Evolutionary conservation across 2,329 filamentous ascomycete genomes (phyloP), one percentile per base, ranked within the genome.

Genomic region (Apiospora arundinis): DNA sequence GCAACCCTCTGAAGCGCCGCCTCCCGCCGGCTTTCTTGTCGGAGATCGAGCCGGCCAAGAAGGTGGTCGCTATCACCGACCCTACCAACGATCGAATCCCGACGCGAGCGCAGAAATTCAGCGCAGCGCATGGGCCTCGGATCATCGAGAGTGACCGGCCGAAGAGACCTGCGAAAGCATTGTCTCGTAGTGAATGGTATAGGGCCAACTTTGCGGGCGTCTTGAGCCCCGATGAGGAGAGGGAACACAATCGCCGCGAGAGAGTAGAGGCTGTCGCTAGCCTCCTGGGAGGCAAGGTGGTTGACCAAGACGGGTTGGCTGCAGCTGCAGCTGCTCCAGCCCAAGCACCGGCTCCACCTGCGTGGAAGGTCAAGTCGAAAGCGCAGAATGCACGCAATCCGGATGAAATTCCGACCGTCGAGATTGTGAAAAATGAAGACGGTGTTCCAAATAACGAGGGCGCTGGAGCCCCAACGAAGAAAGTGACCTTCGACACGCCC

Each of bases 11-110:
- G 0, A 70, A 48, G 68, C 78, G 79, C 32, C 78, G 75, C 73
- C 73, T 79, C 63, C 78, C 78, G n/a, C 75, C 72, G 5, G 73
- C 74, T 14, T 78, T 77, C 72, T 69, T 76, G 44, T 42, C 67
- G 4, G 67, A 69, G 4, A 18, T 56, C 28, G 67, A 69, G 23
- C 67, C 67, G 46, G 67, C 32, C 40, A 18, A 28, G 23, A 40
- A 70, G 56, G 66, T 56, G 37, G 37, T 42, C 40, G 44, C 42
- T 25, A 5, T 40, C 23, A 12, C 69, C 42, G 32, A 63, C 21
- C 56, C 56, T 32, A 40, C 37, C 18, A 40, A 63, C 32, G 32
- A 63, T n/a, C n/a, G 21, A 11, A 14, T 4, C 56, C 56, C 56
- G 1, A 9, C 21, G 11, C 32, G 56, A n/a, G 16, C 28, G 28